Percentiles rank a stretch among this genome's conserved stretches.
Conservation (phyloP, 2,329 filamentous ascomycete genomes). For the Monilinia aucupariae region DNA sequence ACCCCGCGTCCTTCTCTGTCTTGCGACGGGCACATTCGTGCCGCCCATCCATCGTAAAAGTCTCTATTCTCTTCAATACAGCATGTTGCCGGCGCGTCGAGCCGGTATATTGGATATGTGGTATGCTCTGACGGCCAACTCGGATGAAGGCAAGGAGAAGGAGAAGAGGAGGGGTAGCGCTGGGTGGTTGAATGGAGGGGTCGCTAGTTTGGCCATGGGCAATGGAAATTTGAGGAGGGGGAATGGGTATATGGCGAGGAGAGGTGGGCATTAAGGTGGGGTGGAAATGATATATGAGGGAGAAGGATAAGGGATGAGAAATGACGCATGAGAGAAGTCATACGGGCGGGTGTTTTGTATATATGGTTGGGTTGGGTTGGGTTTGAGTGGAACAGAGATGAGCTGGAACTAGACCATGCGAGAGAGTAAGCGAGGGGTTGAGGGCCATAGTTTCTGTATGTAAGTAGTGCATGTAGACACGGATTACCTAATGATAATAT, state of each 20-base stretch:
- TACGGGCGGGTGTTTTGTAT: slow-evolving; percentile 5
- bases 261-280: slow-evolving; percentile 4
- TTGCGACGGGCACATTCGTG: slow-evolving; percentile 86
- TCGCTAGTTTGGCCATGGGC: background rate
- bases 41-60: slow-evolving; percentile 93
- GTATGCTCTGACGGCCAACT: slow-evolving; percentile 38
- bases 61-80: slow-evolving; percentile 94
- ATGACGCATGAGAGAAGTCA: background rate
- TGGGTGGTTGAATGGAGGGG: slow-evolving; percentile 11
- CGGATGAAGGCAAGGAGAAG: slow-evolving; percentile 19
- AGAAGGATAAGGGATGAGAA: background rate
- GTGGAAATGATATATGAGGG: background rate
- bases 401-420: background rate
- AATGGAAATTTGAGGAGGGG: slow-evolving; percentile 13
- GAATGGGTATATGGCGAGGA: slow-evolving; percentile 15
- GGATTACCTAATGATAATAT: slow-evolving; percentile 16
- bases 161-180: slow-evolving; percentile 11
- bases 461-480: slow-evolving; percentile 13
- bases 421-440: background rate
- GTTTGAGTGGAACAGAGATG: background rate
- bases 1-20: slow-evolving; percentile 77
- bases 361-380: slow-evolving; percentile 8
- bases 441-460: background rate
- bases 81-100: slow-evolving; percentile 82
- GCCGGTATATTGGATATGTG: slow-evolving; percentile 83